These are phyloP conservation scores for Larix sibirica DNA, from an alignment of 83 land plant genomes.

Conservation along the genomic window DNA sequence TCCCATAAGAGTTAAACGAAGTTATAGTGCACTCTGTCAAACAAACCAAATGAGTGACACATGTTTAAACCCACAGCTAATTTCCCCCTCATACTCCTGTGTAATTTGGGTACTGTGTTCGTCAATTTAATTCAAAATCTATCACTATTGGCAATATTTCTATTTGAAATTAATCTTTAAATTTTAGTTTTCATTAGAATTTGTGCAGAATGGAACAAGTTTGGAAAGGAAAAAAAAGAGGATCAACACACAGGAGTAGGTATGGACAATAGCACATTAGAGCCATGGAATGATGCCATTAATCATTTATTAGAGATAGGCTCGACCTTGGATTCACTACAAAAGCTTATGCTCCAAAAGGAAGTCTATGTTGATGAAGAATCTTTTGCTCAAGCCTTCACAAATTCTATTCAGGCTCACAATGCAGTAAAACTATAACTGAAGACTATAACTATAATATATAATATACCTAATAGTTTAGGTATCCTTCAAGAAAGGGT, in stretches of 20 bases:
- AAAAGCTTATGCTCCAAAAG: conserved; percentile 68
- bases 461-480: no score
- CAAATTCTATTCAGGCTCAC: conserved; percentile 64
- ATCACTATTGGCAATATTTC: no score
- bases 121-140: no score
- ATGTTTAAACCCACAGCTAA: no score
- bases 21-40: no score
- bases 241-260: conserved; percentile 18
- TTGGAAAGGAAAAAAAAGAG: not conserved
- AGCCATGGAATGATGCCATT: conserved; percentile 79
- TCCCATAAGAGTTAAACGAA: no score
- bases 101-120: no score
- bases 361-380: conserved; percentile 87
- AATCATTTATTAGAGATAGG: conserved; percentile 69
- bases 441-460: no score
- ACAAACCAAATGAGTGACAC: no score
- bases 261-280: conserved; percentile 32
- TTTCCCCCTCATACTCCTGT: no score
- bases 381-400: conserved; percentile 71
- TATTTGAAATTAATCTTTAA: no score
- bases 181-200: not conserved
- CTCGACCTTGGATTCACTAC: conserved; percentile 70
- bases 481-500: no score
- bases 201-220: not conserved
- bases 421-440: conserved; percentile 27